phyloP scores from a whole-genome alignment of 768 basidiomycete species.

The Termitomyces sp. region DNA sequence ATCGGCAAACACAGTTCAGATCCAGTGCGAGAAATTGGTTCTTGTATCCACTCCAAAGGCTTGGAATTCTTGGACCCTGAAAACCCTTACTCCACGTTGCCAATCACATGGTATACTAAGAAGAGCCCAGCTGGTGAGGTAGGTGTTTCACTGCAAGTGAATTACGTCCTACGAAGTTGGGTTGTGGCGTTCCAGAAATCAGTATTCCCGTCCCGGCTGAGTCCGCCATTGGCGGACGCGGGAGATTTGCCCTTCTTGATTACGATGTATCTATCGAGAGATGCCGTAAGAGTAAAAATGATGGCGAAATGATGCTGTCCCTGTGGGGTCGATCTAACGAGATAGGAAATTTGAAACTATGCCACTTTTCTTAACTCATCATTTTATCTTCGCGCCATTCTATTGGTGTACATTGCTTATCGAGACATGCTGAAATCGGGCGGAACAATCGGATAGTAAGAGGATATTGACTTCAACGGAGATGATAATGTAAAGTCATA shows the following conservation, averaged over 20 bases:
- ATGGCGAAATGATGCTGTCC: neutral
- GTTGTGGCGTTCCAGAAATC: conserved; percentile 1
- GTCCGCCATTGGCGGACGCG: neutral
- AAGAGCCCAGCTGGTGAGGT: neutral
- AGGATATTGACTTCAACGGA: neutral
- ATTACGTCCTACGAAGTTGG: conserved; percentile 1
- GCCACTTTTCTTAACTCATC: neutral
- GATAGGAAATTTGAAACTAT: neutral
- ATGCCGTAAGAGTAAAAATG: neutral
- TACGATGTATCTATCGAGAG: neutral
- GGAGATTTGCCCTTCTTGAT: neutral
- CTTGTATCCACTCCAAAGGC: neutral
- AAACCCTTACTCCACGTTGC: neutral
- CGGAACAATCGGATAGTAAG: neutral
- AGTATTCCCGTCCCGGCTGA: neutral
- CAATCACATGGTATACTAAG: neutral
- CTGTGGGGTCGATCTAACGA: neutral
- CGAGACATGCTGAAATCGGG: neutral
- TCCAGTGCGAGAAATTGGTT: neutral
- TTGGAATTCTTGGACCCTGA: neutral
- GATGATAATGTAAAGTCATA: neutral
- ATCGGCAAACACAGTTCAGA: too few species aligned
- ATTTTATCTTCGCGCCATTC: neutral
- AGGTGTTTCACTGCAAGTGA: neutral
- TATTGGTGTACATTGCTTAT: too few species aligned